These are phyloP conservation scores for Nicotiana knightiana DNA, from an alignment of 257 asterid genomes.

Conservation along the genomic window DNA sequence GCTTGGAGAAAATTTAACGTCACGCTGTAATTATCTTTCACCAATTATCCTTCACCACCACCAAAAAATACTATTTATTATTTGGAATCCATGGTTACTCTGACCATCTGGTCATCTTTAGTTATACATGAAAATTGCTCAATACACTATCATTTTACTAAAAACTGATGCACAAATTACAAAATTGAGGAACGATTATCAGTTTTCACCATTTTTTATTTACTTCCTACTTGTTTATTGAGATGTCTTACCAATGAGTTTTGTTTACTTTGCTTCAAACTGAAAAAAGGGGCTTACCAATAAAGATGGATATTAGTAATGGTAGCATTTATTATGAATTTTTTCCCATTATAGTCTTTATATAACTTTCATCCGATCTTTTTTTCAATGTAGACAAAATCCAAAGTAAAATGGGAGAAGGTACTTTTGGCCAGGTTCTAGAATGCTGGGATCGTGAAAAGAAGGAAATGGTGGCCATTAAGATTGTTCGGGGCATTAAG, in stretches of 20 bases:
- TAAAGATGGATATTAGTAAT: background rate
- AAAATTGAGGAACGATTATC: too few species aligned
- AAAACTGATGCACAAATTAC: too few species aligned
- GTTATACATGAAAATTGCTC: background rate
- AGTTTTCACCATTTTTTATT: too few species aligned
- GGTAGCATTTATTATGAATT: too few species aligned
- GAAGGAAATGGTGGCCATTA: conserved; percentile 84
- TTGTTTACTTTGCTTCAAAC: too few species aligned
- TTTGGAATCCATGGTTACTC: background rate
- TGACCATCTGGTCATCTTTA: background rate
- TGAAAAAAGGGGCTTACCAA: too few species aligned
- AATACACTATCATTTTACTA: background rate
- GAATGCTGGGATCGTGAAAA: conserved; percentile 90
- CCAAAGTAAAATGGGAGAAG: conserved; percentile 94
- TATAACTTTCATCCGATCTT: background rate
- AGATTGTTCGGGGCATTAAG: conserved; percentile 75
- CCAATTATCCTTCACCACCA: conserved; percentile 53
- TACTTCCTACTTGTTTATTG: too few species aligned
- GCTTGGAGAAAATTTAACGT: conserved; percentile 92
- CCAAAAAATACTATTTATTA: conserved; percentile 16
- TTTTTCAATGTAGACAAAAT: conserved; percentile 59
- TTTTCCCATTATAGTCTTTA: background rate
- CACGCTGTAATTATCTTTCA: conserved; percentile 83
- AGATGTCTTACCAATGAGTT: too few species aligned
- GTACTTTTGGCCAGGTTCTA: conserved; percentile 91